Evolutionary conservation across 345 rosid species (phyloP).

Genomic region (Gossypium ekmanianum): DNA sequence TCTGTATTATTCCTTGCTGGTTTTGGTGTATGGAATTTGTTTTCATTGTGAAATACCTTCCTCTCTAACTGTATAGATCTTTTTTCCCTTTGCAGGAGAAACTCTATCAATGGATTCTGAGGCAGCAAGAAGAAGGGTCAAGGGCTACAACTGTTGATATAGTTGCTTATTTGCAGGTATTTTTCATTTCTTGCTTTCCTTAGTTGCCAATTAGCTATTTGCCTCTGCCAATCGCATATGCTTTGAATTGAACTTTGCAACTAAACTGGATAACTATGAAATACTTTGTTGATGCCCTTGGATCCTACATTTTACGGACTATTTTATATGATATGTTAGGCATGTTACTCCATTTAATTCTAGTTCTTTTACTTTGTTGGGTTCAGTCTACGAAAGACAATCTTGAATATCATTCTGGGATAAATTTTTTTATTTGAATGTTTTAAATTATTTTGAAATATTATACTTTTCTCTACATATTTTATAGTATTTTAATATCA

Average conservation of each 20-base stretch:
- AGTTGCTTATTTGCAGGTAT: constrained; percentile 7
- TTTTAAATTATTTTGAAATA: neutral
- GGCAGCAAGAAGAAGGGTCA: constrained; percentile 71
- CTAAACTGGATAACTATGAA: neutral
- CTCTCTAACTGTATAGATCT: neutral
- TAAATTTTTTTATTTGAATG: neutral
- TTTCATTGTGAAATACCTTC: neutral
- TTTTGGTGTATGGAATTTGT: neutral
- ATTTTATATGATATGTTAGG: neutral
- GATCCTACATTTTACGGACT: neutral
- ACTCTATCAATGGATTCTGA: constrained; percentile 71
- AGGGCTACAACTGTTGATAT: constrained; percentile 52
- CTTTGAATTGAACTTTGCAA: neutral
- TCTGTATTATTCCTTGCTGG: neutral
- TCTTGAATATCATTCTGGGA: neutral
- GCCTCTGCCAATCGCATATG: neutral
- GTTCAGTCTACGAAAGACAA: neutral
- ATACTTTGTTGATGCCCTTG: neutral
- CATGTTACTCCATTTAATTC: neutral
- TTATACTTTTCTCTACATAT: neutral
- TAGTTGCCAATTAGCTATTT: neutral
- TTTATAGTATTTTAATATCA: too few species aligned
- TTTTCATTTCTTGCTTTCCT: neutral
- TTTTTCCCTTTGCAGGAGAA: constrained; percentile 43
- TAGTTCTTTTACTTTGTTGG: neutral